Evolutionary conservation across 1,284 basidiomycete genomes (phyloP), one percentile per base, ranked within the genome.

Genomic region (Chalciporus piperatoides): DNA sequence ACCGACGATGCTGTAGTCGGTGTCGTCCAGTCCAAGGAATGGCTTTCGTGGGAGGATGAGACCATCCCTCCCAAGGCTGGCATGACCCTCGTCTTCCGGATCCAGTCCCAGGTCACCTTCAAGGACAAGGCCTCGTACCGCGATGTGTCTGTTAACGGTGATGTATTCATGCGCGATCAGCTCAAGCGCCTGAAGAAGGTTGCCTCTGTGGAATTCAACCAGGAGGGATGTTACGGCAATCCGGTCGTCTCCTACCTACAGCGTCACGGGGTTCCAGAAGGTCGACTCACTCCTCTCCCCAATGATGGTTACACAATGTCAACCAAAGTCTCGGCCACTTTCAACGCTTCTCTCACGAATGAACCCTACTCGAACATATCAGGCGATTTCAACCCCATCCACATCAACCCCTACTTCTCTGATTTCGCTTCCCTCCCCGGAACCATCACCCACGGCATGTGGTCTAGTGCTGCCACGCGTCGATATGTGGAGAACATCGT

Each of bases 371-470:
- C 94, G 5, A 86, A 88, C 69, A 83, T 95, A 52, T 98, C 96
- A 2, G 95, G 96, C 42, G 97, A 99, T 72, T 98, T 92, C 79
- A 98, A 90, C 60, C 89, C 91, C n/a, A 97, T 99, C 59, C 97
- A 99, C 71, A 78, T 97, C 71, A 98, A 99, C 73, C 97, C 96
- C 0, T 98, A 98, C 78, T 98, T 99, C 76, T 84, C 96, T 24
- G 88, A 93, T 68, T 93, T 91, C 60, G 95, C 96, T 12, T 82
- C 86, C 17, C 84, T 99, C 19, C 96, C 95, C 25, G 90, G 91
- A 12, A 98, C 97, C 15, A 99, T 99, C 67, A 97, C 96, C 6
- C 96, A 99, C 65, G 96, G 96, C 48, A 85, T 99, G 76, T 97
- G 93, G 90, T 89, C 92, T 14, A 94, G 90, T 57, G 96, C 97